Base-by-base conservation (phyloP, 2,329 filamentous ascomycete genomes). In the Nothophoma quercina region DNA sequence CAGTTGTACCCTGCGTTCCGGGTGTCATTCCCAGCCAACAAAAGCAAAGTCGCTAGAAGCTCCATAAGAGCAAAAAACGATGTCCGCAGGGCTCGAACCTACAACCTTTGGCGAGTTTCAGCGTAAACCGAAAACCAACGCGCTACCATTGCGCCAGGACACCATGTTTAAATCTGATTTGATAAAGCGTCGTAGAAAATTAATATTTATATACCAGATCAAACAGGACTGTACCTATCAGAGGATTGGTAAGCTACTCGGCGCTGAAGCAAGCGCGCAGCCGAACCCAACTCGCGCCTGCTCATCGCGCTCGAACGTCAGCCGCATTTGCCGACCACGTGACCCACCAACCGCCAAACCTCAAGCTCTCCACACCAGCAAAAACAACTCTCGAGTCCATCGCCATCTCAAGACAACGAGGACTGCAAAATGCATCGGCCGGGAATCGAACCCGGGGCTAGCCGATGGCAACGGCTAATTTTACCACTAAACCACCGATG, bases 401-500 rank as follows among this genome's bases (percentile, higher is more conserved):
- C 16, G 22, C 29, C 15, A n/a, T 5, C 6, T 18, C 16, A 7
- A 23, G 15, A 15, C 22, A 2, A 1, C 5, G 15, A 29, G 32
- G 30, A 32, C 2, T 13, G 42, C 34, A 55, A 51, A 47, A 53
- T 63, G 62, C 62, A 63, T 64, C 60, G 58, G 62, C 60, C 60
- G 60, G 62, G 60, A 63, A 65, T 63, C 63, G 63, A 65, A 65
- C 61, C 63, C 63, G 63, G 63, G 63, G 63, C 63, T 65, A 65
- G 63, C 63, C 63, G 63, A 49, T 65, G 63, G 63, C 63, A 65
- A 65, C 63, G 63, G 63, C 63, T 65, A 65, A 65, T 65, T 65
- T 65, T 65, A 65, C 63, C 63, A 65, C 63, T 65, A 65, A 65
- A 65, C 63, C 63, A 65, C 63, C 61, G 63, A 65, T 65, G 63